These are phyloP conservation scores for Sporisorium exsertum DNA, from an alignment of 1,284 basidiomycete genomes.

Conservation along the genomic window DNA sequence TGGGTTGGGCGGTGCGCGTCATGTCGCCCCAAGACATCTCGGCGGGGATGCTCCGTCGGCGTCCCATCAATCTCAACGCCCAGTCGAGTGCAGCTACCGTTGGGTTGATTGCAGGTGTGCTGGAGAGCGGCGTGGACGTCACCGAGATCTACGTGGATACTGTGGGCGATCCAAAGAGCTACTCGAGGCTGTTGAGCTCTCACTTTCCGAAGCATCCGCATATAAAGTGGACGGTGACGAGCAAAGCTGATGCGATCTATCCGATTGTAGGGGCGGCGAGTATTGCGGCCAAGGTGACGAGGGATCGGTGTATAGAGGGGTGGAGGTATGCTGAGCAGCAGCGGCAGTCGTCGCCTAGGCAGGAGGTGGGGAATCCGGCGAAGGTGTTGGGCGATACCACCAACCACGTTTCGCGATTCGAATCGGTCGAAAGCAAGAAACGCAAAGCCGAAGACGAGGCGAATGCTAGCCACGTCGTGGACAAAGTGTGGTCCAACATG, in stretches of 20 bases:
- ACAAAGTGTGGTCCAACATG: constrained; percentile 25
- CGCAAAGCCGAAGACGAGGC: constrained; percentile 23
- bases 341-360: background rate
- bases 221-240: constrained; percentile 83
- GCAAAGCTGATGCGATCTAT: constrained; percentile 93
- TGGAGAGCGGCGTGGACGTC: constrained; percentile 83
- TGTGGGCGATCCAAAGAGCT: constrained; percentile 85
- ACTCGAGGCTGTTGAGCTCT: constrained; percentile 72
- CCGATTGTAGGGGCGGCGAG: constrained; percentile 97
- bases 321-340: constrained; percentile 75
- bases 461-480: background rate
- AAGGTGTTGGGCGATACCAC: constrained; percentile 25
- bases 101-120: constrained; percentile 83
- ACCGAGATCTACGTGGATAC: constrained; percentile 96
- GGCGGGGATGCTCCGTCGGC: constrained; percentile 85
- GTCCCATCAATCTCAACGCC: constrained; percentile 88
- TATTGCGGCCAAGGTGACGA: constrained; percentile 94
- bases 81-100: constrained; percentile 94
- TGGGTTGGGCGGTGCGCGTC: constrained; percentile 84
- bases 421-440: constrained; percentile 16
- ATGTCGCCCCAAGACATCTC: constrained; percentile 90
- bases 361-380: background rate
- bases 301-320: constrained; percentile 87
- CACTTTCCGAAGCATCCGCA: constrained; percentile 60
- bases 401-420: constrained; percentile 2